Percentiles rank a stretch among this genome's conserved stretches.
phyloP scores from a whole-genome alignment of 768 basidiomycete genomes.

The Auriscalpium microsporum region DNA sequence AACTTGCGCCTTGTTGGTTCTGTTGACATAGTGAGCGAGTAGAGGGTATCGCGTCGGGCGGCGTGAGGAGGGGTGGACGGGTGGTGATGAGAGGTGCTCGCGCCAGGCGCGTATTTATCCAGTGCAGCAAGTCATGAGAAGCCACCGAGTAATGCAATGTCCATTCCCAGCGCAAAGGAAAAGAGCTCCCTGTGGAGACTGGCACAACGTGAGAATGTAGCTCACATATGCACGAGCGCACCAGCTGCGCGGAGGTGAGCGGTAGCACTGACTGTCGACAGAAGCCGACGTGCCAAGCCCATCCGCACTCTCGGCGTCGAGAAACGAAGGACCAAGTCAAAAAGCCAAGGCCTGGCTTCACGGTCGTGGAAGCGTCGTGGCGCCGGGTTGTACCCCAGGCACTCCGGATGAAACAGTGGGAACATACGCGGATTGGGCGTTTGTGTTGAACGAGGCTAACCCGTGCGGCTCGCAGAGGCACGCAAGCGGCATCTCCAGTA shows the following conservation, averaged over 20 bases:
- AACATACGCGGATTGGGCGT: not conserved
- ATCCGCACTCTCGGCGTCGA: not conserved
- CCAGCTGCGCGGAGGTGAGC: not conserved
- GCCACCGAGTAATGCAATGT: not conserved
- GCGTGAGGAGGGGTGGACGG: not conserved
- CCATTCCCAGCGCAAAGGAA: not conserved
- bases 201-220: conserved; percentile 4
- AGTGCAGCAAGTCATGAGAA: not conserved
- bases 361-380: conserved; percentile 3
- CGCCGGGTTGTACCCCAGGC: conserved; percentile 1
- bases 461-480: not conserved
- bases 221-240: not conserved
- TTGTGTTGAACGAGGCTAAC: not conserved
- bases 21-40: conserved; percentile 18
- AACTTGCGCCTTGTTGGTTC: conserved; percentile 22
- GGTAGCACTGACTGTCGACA: not conserved
- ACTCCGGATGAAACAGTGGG: not conserved
- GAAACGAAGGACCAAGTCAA: not conserved
- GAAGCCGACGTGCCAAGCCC: not conserved
- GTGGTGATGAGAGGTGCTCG: not conserved
- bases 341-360: not conserved
- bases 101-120: not conserved
- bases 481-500: not conserved
- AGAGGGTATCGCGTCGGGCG: not conserved
- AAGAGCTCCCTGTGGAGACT: not conserved